A percentile compares a stretch with the other conserved stretches of the same genome.
phyloP scores from a whole-genome alignment of 2,329 filamentous ascomycete genomes.

The Fusarium sp. region DNA sequence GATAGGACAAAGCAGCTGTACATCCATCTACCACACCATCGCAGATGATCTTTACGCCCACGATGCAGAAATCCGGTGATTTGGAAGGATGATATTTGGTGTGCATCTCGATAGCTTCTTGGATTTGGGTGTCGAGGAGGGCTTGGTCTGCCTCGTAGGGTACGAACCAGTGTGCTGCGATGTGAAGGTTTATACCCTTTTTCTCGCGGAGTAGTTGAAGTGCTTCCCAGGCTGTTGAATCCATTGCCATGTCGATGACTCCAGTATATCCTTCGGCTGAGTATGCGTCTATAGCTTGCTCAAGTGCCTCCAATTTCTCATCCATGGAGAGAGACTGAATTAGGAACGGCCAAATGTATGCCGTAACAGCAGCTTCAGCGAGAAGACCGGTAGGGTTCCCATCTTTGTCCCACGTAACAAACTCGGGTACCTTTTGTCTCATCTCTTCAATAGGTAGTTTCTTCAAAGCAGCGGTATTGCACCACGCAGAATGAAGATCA shows the following conservation, averaged over 20 bases:
- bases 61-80: constrained; percentile 54
- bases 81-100: constrained; percentile 41
- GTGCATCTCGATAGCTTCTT: constrained; percentile 57
- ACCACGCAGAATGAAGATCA: constrained; percentile 64
- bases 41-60: constrained; percentile 73
- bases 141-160: constrained; percentile 51
- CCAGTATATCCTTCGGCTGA: constrained; percentile 60
- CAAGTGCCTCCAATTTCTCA: constrained; percentile 55
- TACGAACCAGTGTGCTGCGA: constrained; percentile 60
- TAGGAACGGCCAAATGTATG: constrained; percentile 62
- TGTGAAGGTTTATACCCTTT: constrained; percentile 52
- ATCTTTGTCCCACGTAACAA: constrained; percentile 55
- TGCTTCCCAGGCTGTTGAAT: constrained; percentile 58
- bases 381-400: constrained; percentile 60
- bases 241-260: constrained; percentile 66
- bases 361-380: constrained; percentile 57
- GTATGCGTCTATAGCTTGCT: constrained; percentile 59
- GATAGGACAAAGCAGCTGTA: constrained; percentile 69
- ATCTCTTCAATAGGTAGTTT: constrained; percentile 58
- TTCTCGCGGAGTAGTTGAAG: constrained; percentile 53
- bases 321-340: constrained; percentile 53
- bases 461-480: constrained; percentile 58
- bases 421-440: constrained; percentile 56
- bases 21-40: constrained; percentile 74
- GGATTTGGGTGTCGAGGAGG: constrained; percentile 55